Conservation (phyloP, 2,329 filamentous ascomycete genomes). For the Fusarium sp. region DNA sequence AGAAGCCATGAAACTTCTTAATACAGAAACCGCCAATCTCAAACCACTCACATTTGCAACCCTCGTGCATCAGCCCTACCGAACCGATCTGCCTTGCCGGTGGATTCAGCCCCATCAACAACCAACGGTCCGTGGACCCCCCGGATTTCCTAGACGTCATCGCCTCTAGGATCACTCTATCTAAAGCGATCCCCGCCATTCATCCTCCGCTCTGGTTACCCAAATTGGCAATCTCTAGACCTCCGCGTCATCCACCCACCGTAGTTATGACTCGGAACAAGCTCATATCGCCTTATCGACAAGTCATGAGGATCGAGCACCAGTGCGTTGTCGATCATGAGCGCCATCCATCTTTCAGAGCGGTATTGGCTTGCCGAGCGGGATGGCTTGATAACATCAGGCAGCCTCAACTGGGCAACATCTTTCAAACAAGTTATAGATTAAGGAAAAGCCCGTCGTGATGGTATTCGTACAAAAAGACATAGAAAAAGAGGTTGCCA, state of each 20-base stretch:
- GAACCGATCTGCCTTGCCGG: neutral
- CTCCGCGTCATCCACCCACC: neutral
- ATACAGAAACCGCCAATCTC: neutral
- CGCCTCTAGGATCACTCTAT: neutral
- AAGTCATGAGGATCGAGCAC: neutral
- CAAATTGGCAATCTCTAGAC: constrained; percentile 1
- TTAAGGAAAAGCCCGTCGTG: neutral
- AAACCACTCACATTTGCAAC: neutral
- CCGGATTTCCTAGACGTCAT: constrained; percentile 27
- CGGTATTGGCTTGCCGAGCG: neutral
- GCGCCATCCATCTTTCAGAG: neutral
- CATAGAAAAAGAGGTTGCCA: constrained; percentile 11
- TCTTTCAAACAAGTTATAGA: neutral
- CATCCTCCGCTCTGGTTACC: constrained; percentile 16
- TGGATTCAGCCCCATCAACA: neutral
- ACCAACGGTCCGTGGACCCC: neutral
- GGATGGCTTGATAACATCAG: neutral
- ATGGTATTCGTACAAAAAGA: constrained; percentile 23
- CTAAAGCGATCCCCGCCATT: neutral
- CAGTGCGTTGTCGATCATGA: neutral
- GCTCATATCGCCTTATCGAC: neutral
- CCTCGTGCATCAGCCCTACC: neutral
- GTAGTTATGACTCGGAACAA: neutral
- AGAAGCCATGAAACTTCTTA: neutral
- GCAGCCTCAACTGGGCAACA: neutral